Evolutionary conservation across 352 stramenopile genomes (phyloP).

Genomic region (Phytophthora pseudosyringae): DNA sequence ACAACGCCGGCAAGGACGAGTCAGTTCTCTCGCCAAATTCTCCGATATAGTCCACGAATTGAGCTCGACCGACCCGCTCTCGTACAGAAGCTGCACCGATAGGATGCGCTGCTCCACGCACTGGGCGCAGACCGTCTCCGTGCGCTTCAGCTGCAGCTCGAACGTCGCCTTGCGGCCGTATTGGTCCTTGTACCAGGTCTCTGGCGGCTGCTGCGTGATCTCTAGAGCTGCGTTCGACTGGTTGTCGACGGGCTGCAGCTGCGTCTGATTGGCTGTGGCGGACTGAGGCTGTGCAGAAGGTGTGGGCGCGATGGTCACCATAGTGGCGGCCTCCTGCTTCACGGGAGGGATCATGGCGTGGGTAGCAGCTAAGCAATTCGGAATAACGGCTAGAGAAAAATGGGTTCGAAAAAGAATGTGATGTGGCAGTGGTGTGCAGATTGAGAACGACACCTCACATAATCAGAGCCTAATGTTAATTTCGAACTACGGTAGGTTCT

Average conservation of each 20-base stretch:
- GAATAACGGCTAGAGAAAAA: neutral
- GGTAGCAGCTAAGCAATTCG: neutral
- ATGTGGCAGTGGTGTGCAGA: neutral
- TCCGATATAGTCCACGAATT: neutral
- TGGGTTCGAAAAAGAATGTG: conserved; percentile 5
- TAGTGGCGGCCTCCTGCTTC: conserved; percentile 15
- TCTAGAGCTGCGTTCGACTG: conserved; percentile 43
- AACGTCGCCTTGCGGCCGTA: conserved; percentile 81
- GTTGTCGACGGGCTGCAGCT: neutral
- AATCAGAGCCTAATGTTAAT: no score
- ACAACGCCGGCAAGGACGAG: neutral
- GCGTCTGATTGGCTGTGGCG: neutral
- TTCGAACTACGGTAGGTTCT: no score
- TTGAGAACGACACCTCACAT: no score
- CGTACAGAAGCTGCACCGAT: conserved; percentile 71
- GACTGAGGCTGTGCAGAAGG: neutral
- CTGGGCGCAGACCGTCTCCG: conserved; percentile 36
- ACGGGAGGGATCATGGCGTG: conserved; percentile 28
- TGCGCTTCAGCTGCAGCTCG: conserved; percentile 49
- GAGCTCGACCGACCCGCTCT: conserved; percentile 48
- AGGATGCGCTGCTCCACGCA: conserved; percentile 65
- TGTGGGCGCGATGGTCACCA: conserved; percentile 33
- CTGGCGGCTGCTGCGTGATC: conserved; percentile 64
- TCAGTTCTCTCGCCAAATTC: conserved; percentile 8
- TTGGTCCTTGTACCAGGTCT: conserved; percentile 84